Conservation (phyloP, 1,284 basidiomycete species). For the Agroathelia rolfsii region DNA sequence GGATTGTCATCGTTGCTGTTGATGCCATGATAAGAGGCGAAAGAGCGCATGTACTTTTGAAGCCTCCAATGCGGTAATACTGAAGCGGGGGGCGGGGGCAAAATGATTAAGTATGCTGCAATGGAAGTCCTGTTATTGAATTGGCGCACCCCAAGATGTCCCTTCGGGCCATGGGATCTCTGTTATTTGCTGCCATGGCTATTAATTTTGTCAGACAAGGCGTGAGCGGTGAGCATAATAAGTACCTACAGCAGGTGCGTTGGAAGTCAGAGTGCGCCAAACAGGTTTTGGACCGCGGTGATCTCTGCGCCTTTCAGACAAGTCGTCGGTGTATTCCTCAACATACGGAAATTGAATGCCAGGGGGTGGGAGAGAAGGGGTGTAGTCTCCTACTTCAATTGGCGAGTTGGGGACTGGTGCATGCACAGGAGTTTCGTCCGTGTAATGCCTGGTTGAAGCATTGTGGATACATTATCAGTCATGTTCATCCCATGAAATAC, state of each 20-base stretch:
- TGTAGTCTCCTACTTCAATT: slow-evolving; percentile 28
- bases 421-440: slow-evolving; percentile 25
- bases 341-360: slow-evolving; percentile 22
- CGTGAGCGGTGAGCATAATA: not conserved
- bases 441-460: too few species aligned
- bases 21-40: slow-evolving; percentile 29
- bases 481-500: too few species aligned
- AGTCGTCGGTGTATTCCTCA: slow-evolving; percentile 20
- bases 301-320: slow-evolving; percentile 15
- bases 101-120: not conserved
- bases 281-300: slow-evolving; percentile 32
- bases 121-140: too few species aligned
- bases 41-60: slow-evolving; percentile 21
- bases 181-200: slow-evolving; percentile 7
- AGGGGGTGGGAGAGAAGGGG: slow-evolving; percentile 26
- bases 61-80: slow-evolving; percentile 16
- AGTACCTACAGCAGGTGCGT: slow-evolving; percentile 29
- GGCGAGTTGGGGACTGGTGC: slow-evolving; percentile 30
- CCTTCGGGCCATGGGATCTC: slow-evolving; percentile 25
- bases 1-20: slow-evolving; percentile 32
- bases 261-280: slow-evolving; percentile 31
- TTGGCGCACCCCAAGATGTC: slow-evolving; percentile 14
- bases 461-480: too few species aligned
- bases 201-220: not conserved
- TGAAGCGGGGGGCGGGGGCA: slow-evolving; percentile 7